Evolutionary conservation across 208 protist genomes (phyloP).

Genomic region (Porcisia hertigi): DNA sequence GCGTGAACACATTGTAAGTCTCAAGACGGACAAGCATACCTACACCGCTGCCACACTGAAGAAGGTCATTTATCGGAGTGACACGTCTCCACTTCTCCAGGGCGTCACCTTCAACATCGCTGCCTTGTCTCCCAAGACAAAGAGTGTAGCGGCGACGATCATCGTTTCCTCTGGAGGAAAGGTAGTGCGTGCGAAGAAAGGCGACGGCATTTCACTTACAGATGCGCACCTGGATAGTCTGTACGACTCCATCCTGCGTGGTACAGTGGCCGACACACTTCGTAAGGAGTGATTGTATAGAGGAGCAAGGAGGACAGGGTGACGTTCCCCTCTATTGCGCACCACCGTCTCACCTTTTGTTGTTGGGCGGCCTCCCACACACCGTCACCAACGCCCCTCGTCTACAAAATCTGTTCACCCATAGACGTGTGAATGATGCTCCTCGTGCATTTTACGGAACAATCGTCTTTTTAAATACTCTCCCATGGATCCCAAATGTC

Average conservation of each 20-base stretch:
- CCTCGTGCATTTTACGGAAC: not conserved
- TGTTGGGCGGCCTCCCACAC: not conserved
- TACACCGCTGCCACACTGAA: constrained; percentile 53
- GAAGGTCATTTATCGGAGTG: constrained; percentile 45
- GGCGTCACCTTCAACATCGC: constrained; percentile 48
- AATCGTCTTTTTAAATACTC: not conserved
- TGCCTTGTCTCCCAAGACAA: constrained; percentile 40
- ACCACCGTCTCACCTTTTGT: not conserved
- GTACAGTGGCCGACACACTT: constrained; percentile 15
- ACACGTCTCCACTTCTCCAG: constrained; percentile 38
- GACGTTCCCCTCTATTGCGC: not conserved
- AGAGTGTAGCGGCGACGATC: constrained; percentile 62
- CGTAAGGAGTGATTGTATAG: not conserved
- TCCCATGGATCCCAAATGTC: not conserved
- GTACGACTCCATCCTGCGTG: constrained; percentile 74
- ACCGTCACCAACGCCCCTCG: not conserved
- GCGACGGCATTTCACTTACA: constrained; percentile 24
- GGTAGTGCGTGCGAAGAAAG: constrained; percentile 29
- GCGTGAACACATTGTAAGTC: constrained; percentile 36
- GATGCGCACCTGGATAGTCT: constrained; percentile 54
- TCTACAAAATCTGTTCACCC: not conserved
- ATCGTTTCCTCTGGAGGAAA: constrained; percentile 68
- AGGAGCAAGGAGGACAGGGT: not conserved
- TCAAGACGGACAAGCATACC: constrained; percentile 45
- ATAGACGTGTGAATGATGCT: not conserved